phyloP scores from a whole-genome alignment of 2,329 filamentous ascomycete genomes.

The Sphaerulina vaccinii region DNA sequence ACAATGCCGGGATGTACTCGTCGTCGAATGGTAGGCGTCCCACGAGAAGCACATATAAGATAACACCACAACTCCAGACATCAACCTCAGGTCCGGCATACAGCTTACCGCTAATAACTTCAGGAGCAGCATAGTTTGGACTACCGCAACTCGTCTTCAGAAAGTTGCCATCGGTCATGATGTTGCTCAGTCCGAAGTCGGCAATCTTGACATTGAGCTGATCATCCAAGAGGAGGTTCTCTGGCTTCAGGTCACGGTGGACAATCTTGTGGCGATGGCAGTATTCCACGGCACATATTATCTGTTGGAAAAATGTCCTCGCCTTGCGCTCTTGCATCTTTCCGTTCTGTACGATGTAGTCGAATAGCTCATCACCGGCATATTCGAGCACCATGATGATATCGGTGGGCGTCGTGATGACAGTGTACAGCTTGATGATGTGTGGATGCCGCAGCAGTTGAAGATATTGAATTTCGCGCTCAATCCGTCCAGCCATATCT shows the following conservation, averaged over 20 bases:
- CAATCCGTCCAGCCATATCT: constrained; percentile 96
- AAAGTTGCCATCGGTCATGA: constrained; percentile 99
- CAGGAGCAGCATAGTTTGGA: constrained; percentile 95
- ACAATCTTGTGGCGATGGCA: constrained; percentile 99
- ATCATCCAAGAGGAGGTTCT: constrained; percentile 92
- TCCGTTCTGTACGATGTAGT: constrained; percentile 94
- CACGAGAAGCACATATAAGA: constrained; percentile 64
- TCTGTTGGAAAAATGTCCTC: constrained; percentile 98
- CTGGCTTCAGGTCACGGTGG: constrained; percentile 93
- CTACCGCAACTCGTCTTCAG: constrained; percentile 98
- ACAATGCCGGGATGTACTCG: constrained; percentile 94
- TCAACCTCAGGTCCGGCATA: constrained; percentile 98
- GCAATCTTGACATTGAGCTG: constrained; percentile 98
- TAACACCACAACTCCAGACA: constrained; percentile 84
- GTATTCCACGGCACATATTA: constrained; percentile 97
- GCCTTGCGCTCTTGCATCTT: constrained; percentile 88
- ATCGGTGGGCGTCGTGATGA: constrained; percentile 89
- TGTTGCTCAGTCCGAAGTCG: constrained; percentile 97
- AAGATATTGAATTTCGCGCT: constrained; percentile 96
- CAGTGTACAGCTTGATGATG: constrained; percentile 98
- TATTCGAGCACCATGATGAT: constrained; percentile 99
- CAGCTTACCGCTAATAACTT: constrained; percentile 95
- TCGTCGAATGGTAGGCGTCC: constrained; percentile 88
- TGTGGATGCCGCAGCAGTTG: constrained; percentile 94
- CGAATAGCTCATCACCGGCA: constrained; percentile 92